phyloP scores from a whole-genome alignment of 441 rosid species.

The Adansonia grandidieri region DNA sequence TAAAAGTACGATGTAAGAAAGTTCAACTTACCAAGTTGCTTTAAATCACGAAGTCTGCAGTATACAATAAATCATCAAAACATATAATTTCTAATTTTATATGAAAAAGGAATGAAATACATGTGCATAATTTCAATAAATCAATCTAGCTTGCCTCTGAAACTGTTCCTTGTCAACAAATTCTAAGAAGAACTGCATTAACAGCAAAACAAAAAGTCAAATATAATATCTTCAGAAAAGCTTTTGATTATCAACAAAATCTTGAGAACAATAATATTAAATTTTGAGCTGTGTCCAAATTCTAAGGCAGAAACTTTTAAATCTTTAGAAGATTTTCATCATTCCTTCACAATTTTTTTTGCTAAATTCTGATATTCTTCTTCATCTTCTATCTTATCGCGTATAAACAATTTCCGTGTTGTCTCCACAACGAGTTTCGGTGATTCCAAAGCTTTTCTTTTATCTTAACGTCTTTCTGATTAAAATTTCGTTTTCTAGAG shows the following conservation, averaged over 20 bases:
- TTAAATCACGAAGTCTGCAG: slow-evolving; percentile 79
- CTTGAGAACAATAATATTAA: not conserved
- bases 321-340: not conserved
- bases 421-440: not conserved
- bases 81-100: slow-evolving; percentile 9
- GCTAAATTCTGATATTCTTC: slow-evolving; percentile 5
- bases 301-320: not conserved
- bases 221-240: not conserved
- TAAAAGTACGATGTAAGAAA: not conserved
- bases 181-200: slow-evolving; percentile 32
- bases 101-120: not conserved
- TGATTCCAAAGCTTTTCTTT: slow-evolving; percentile 5
- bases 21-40: slow-evolving; percentile 64
- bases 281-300: not conserved
- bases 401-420: not conserved
- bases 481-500: not conserved
- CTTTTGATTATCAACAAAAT: not conserved
- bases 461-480: no score
- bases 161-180: slow-evolving; percentile 29
- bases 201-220: slow-evolving; percentile 7
- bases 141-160: slow-evolving; percentile 55
- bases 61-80: slow-evolving; percentile 28
- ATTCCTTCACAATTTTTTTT: not conserved
- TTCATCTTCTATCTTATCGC: not conserved
- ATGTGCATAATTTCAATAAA: slow-evolving; percentile 3